These are phyloP conservation scores for Trichosanthes cucumerina DNA, from an alignment of 306 rosid species.

Conservation along the genomic window DNA sequence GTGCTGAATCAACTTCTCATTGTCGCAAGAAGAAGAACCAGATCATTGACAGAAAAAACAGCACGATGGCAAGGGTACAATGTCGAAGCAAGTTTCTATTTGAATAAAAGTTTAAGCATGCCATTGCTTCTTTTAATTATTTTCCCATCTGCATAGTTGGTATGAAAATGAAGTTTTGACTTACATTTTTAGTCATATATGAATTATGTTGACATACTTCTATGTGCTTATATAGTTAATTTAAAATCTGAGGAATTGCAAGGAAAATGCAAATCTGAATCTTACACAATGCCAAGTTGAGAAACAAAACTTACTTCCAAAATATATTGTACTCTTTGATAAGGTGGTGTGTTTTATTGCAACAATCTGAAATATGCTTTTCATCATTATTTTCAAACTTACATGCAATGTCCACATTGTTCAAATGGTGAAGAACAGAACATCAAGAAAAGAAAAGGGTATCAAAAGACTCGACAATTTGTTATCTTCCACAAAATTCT, in stretches of 20 bases:
- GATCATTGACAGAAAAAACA: background rate
- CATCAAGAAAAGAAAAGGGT: background rate
- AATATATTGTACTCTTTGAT: background rate
- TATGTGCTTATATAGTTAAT: background rate
- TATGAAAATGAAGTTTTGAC: background rate
- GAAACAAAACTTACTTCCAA: background rate
- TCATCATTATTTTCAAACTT: background rate
- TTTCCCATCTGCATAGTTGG: background rate
- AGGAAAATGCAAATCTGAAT: background rate
- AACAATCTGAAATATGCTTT: background rate
- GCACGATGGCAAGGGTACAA: background rate
- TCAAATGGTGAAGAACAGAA: background rate
- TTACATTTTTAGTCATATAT: background rate
- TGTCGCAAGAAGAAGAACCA: background rate
- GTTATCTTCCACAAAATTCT: background rate
- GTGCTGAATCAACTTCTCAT: background rate
- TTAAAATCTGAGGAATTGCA: background rate
- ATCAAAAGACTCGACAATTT: background rate
- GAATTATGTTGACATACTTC: background rate
- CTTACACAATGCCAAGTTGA: background rate
- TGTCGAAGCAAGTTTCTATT: background rate
- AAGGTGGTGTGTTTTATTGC: background rate
- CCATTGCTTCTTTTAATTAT: background rate
- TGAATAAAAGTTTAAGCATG: too few relatives aligned
- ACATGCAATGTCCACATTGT: background rate